Percentiles rank a stretch among this genome's conserved stretches.
Evolutionary conservation across 2,329 filamentous ascomycete species (phyloP).

Genomic region (Fusarium floridanum): DNA sequence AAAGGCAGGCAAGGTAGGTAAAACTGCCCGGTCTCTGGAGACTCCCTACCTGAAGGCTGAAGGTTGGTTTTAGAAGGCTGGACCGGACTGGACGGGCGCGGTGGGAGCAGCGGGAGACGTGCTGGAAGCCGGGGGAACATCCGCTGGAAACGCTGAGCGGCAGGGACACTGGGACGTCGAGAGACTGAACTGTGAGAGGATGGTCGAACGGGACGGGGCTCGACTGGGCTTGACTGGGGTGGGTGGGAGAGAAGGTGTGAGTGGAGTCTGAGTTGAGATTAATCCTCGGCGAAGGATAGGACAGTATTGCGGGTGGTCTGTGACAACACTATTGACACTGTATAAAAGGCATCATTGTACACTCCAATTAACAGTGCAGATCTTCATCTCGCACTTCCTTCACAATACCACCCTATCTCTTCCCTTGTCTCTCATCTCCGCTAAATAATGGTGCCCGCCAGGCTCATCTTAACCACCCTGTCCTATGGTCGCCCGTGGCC

Average conservation of each 20-base stretch:
- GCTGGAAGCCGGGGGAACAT: conserved; percentile 36
- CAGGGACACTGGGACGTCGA: conserved; percentile 32
- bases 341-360: accelerated
- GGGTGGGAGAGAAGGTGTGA: conserved; percentile 53
- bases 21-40: conserved; percentile 3
- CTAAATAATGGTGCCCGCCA: conserved; percentile 49
- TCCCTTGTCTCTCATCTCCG: conserved; percentile 48
- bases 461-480: conserved; percentile 48
- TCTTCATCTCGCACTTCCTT: neutral
- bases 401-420: conserved; percentile 33
- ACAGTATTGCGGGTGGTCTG: conserved; percentile 21
- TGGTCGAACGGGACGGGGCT: conserved; percentile 35
- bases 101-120: conserved; percentile 24
- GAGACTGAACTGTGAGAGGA: conserved; percentile 22
- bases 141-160: conserved; percentile 40
- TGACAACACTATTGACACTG: conserved; percentile 1
- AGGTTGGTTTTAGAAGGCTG: conserved; percentile 15
- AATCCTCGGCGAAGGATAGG: conserved; percentile 50
- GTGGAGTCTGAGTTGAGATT: conserved; percentile 59
- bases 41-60: conserved; percentile 14
- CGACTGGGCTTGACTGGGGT: conserved; percentile 42
- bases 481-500: conserved; percentile 33
- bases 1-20: neutral
- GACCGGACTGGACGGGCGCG: conserved; percentile 9
- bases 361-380: conserved; percentile 11